Conservation (phyloP, 495 filamentous ascomycete genomes). For the Coniosporium apollinis region DNA sequence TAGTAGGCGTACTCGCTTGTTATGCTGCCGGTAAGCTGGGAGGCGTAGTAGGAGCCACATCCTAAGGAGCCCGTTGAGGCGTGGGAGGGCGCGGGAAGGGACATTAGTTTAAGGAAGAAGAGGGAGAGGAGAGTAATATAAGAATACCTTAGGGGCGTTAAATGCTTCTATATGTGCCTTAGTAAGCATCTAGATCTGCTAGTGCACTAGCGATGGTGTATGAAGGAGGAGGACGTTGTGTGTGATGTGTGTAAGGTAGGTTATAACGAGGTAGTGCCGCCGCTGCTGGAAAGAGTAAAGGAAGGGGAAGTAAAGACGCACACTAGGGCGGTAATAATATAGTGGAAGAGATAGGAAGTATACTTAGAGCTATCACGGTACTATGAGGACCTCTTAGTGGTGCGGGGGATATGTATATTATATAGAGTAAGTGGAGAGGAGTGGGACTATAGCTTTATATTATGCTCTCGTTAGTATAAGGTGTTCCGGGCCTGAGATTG, state of each 20-base stretch:
- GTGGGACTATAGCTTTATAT: too few species aligned
- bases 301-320: too few species aligned
- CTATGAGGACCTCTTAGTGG: too few species aligned
- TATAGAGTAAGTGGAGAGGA: too few species aligned
- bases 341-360: too few species aligned
- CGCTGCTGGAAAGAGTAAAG: too few species aligned
- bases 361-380: too few species aligned
- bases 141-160: not conserved
- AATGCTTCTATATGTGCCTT: not conserved
- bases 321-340: too few species aligned
- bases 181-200: not conserved
- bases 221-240: constrained; percentile 1
- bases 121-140: not conserved
- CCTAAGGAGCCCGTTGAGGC: too few species aligned
- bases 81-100: not conserved
- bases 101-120: not conserved
- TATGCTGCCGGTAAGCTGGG: not conserved
- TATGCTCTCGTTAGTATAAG: too few species aligned
- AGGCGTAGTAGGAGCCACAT: not conserved
- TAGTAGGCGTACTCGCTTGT: constrained; percentile 1
- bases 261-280: not conserved
- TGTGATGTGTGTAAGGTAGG: not conserved
- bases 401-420: too few species aligned
- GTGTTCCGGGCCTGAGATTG: too few species aligned
- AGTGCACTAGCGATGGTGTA: constrained; percentile 1